Conservation (phyloP, 2,329 filamentous ascomycete species). For the Ophiostoma perfectum region DNA sequence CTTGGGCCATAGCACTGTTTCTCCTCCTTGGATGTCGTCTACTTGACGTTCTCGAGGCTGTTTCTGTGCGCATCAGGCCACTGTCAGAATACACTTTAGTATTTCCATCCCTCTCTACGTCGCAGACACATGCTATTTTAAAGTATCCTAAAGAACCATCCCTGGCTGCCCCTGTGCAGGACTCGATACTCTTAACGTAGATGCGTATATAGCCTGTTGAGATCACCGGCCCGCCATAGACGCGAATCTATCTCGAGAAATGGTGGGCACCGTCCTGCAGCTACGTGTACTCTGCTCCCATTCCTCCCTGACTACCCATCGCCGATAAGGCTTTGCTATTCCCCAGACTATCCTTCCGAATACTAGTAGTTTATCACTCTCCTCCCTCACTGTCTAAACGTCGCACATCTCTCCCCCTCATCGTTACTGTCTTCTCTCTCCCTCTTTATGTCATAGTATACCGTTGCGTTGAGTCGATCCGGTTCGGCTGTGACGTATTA, state of each 20-base stretch:
- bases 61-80: background rate
- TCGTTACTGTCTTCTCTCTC: background rate
- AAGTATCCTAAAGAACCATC: background rate
- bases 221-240: background rate
- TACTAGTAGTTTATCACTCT: background rate
- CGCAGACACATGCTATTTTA: background rate
- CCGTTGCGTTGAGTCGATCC: background rate
- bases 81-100: background rate
- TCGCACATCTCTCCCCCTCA: background rate
- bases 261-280: background rate
- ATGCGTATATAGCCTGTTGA: background rate
- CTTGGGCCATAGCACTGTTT: background rate
- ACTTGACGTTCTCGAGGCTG: background rate
- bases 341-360: background rate
- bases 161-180: background rate
- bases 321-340: background rate
- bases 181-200: background rate
- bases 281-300: background rate
- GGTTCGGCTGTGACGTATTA: background rate
- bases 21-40: background rate
- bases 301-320: conserved; percentile 1
- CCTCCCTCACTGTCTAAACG: background rate
- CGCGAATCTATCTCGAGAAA: conserved; percentile 5
- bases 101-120: background rate
- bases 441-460: background rate